Conservation (phyloP, 306 rosid genomes). For the Macrotyloma uniflorum region DNA sequence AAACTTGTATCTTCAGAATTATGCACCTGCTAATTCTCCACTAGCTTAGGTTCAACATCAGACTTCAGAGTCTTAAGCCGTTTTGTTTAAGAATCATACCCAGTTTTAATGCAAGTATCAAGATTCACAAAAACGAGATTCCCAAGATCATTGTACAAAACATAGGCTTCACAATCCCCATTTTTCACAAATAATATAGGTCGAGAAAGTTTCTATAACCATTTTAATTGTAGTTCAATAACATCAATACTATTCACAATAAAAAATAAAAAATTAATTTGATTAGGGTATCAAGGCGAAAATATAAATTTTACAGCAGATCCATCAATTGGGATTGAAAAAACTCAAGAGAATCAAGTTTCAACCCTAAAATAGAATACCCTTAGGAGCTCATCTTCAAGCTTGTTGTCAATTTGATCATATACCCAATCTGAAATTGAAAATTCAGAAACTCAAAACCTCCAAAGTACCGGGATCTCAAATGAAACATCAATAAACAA, state of each 20-base stretch:
- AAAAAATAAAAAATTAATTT: not conserved
- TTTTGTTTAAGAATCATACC: not conserved
- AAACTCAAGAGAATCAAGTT: not conserved
- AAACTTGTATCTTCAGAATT: constrained; percentile 5
- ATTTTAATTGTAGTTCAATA: not conserved
- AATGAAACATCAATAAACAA: no score
- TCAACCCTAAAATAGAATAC: not conserved
- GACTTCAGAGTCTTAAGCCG: not conserved
- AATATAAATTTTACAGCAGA: not conserved
- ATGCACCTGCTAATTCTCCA: constrained; percentile 21
- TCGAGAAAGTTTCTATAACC: not conserved
- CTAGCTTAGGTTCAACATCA: constrained; percentile 6
- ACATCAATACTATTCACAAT: not conserved
- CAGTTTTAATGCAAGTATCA: not conserved
- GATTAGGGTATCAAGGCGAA: not conserved
- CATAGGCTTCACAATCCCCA: not conserved
- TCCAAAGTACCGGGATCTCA: not conserved
- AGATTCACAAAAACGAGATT: not conserved
- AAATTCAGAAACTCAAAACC: not conserved
- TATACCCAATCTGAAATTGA: not conserved
- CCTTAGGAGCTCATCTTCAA: constrained; percentile 15
- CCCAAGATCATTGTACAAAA: not conserved
- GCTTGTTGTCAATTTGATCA: not conserved
- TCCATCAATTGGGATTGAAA: constrained; percentile 6
- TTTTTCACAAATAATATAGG: not conserved